Evolutionary conservation across 192 early-diverging fungal genomes (phyloP).

Genomic region (Coemansia sp.): DNA sequence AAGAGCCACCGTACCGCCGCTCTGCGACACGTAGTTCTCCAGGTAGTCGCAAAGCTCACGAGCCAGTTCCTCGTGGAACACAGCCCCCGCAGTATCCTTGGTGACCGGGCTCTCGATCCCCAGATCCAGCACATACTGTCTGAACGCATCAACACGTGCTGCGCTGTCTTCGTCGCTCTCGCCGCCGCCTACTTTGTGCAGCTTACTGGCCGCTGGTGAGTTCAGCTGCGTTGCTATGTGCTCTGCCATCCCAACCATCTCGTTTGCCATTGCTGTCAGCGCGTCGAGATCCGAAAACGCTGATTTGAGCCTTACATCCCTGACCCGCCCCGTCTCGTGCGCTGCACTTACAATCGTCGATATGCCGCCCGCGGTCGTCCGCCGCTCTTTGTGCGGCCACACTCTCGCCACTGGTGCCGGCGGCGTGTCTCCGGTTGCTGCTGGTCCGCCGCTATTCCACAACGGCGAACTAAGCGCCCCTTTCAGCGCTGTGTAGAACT

Average conservation of each 20-base stretch:
- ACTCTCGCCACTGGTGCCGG: background rate
- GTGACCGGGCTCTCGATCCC: conserved; percentile 92
- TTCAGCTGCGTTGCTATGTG: conserved; percentile 52
- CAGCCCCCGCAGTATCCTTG: conserved; percentile 81
- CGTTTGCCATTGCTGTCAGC: conserved; percentile 82
- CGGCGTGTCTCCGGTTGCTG: background rate
- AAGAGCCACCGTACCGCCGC: conserved; percentile 76
- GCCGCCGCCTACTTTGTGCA: conserved; percentile 17
- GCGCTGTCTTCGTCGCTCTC: conserved; percentile 38
- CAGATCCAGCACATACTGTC: conserved; percentile 75
- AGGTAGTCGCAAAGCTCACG: conserved; percentile 84
- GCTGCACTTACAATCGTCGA: conserved; percentile 55
- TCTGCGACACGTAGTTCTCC: conserved; percentile 60
- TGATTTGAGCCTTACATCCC: conserved; percentile 67
- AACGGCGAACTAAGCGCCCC: conserved; percentile 57
- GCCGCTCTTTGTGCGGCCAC: conserved; percentile 7
- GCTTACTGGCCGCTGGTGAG: conserved; percentile 45
- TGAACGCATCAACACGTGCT: conserved; percentile 32
- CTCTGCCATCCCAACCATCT: conserved; percentile 74
- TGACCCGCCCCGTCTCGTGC: conserved; percentile 62
- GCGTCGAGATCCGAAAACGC: conserved; percentile 89
- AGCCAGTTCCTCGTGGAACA: conserved; percentile 85
- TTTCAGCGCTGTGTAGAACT: conserved; percentile 66
- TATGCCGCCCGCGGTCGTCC: conserved; percentile 35
- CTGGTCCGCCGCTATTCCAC: conserved; percentile 53